phyloP scores from a whole-genome alignment of 2,329 filamentous ascomycete species.

The Colletotrichum echinochloae region DNA sequence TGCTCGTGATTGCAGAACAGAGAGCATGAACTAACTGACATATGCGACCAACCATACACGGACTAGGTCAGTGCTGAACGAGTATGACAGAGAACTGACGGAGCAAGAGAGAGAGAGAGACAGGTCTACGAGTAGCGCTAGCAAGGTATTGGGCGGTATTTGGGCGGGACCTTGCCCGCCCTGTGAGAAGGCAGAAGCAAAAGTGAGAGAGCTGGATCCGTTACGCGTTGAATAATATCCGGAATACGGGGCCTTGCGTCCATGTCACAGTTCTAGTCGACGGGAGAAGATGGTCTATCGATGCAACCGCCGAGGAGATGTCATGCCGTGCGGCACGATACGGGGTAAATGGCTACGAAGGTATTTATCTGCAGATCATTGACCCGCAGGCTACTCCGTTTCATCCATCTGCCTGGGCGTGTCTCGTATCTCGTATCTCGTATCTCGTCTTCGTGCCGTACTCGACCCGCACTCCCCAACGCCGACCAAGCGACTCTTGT shows the following conservation, averaged over 20 bases:
- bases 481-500: slow-evolving; percentile 11
- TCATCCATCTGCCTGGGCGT: no score
- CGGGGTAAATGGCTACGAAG: background rate
- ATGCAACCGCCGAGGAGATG: slow-evolving; percentile 16
- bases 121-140: slow-evolving; percentile 5
- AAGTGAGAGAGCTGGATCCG: slow-evolving; percentile 22
- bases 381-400: background rate
- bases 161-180: slow-evolving; percentile 18
- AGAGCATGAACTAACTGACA: slow-evolving; percentile 8
- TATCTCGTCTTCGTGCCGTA: background rate
- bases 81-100: slow-evolving; percentile 29
- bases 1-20: slow-evolving; percentile 26
- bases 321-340: slow-evolving; percentile 3
- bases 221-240: slow-evolving; percentile 14
- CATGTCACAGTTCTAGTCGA: slow-evolving; percentile 4
- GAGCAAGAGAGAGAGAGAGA: background rate
- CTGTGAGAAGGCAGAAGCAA: slow-evolving; percentile 21
- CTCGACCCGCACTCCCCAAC: background rate
- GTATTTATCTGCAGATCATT: background rate
- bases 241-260: slow-evolving; percentile 29
- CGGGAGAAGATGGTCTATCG: slow-evolving; percentile 11
- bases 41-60: slow-evolving; percentile 6
- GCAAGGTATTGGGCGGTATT: background rate
- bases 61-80: slow-evolving; percentile 7
- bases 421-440: background rate